Percentiles rank a stretch among this genome's conserved stretches.
Conservation (phyloP, 2,329 filamentous ascomycete genomes). For the Pseudocercospora eumusae region DNA sequence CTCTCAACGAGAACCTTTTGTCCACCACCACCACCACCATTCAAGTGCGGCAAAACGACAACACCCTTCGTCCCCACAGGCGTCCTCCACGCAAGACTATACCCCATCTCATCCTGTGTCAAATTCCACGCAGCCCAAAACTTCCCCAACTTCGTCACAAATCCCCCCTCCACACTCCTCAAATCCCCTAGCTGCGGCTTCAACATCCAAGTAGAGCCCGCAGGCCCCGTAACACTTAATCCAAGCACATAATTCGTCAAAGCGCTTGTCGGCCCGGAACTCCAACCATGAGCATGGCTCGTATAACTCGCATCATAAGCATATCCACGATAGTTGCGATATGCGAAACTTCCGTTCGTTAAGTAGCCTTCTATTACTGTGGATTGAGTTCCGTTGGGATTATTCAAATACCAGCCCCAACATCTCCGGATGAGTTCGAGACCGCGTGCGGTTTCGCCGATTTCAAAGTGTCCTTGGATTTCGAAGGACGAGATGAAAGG, state of each 20-base stretch:
- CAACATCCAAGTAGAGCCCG: constrained; percentile 47
- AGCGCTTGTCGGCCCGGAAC: constrained; percentile 45
- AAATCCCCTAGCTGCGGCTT: constrained; percentile 51
- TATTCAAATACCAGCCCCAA: constrained; percentile 48
- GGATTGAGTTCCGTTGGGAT: constrained; percentile 46
- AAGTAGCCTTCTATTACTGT: constrained; percentile 49
- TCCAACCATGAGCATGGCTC: constrained; percentile 39
- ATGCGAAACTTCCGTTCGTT: constrained; percentile 55
- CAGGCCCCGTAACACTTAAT: constrained; percentile 44
- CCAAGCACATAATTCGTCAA: constrained; percentile 51
- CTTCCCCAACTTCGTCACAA: constrained; percentile 48
- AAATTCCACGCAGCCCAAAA: constrained; percentile 44
- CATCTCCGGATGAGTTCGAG: constrained; percentile 47
- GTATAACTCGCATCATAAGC: constrained; percentile 35
- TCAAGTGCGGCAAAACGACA: constrained; percentile 32
- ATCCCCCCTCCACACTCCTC: constrained; percentile 47
- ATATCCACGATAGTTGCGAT: constrained; percentile 41
- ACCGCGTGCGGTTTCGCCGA: constrained; percentile 42
- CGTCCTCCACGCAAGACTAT: constrained; percentile 30
- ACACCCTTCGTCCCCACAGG: constrained; percentile 38
- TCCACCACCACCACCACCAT: too few species aligned
- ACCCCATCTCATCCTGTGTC: constrained; percentile 23
- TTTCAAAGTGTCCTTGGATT: constrained; percentile 47
- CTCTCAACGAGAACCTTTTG: constrained; percentile 8
- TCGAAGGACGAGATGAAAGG: constrained; percentile 50